Evolutionary conservation across 148 eudicot genomes (phyloP).

Genomic region (Rhododendron mucronatum): DNA sequence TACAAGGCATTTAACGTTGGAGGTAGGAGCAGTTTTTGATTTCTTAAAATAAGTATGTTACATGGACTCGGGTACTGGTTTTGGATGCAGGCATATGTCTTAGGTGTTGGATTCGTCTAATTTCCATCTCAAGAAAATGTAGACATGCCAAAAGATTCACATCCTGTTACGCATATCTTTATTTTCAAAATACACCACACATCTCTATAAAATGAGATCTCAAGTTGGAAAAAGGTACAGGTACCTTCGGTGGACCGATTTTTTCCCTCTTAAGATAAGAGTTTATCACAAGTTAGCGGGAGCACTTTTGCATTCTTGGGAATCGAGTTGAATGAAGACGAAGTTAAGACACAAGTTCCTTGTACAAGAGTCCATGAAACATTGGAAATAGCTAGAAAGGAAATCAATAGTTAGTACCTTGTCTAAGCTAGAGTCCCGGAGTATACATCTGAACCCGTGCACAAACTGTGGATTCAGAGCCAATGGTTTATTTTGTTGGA

Average conservation of each 20-base stretch:
- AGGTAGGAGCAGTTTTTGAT: not conserved
- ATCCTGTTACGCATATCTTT: not conserved
- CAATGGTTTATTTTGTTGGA: slow-evolving; percentile 75
- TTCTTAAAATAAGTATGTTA: not conserved
- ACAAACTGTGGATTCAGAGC: slow-evolving; percentile 65
- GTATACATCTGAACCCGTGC: slow-evolving; percentile 72
- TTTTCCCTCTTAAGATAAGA: not conserved
- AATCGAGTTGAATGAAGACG: not conserved
- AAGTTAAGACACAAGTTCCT: not conserved
- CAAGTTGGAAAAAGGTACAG: not conserved
- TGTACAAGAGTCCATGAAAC: not conserved
- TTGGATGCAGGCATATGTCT: not conserved
- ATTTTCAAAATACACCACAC: not conserved
- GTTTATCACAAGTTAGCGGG: not conserved
- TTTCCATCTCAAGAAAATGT: not conserved
- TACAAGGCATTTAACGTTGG: not conserved
- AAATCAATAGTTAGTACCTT: slow-evolving; percentile 41
- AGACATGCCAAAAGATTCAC: not conserved
- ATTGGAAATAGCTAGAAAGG: not conserved
- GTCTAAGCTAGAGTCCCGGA: slow-evolving; percentile 64
- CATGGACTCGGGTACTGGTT: not conserved
- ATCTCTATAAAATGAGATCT: not conserved
- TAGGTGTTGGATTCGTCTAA: not conserved
- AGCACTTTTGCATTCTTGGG: not conserved
- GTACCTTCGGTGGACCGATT: not conserved